Evolutionary conservation across 192 early-diverging fungal species (phyloP), one percentile per base, ranked within the genome.

Genomic region (Gaertneriomyces sp.): DNA sequence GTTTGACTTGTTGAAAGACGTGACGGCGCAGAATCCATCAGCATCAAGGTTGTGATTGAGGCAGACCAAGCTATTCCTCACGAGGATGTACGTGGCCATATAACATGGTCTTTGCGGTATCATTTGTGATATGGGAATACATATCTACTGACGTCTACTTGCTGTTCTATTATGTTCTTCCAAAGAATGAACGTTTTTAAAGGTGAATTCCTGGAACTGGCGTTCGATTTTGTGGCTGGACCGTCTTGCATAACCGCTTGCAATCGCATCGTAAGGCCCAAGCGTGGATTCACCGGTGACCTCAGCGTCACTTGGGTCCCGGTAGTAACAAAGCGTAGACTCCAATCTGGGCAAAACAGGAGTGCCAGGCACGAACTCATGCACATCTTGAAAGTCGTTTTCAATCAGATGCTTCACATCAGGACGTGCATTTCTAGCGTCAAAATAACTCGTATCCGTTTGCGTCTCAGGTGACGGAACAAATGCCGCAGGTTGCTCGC

Each of bases 401-500:
- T 62, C 19, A 41, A 89, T 91, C 7, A 92, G 74, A 0, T 89
- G 79, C 64, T 89, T 80, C 39, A 94, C 87, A 66, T 95, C 93
- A 7, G 88, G 87, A 39, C 91, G 81, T 59, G 80, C 80, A 60
- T 92, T 93, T 6, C 89, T 76, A 88, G 87, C 86, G 62, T 93
- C 92, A 80, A 95, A 95, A 72, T 96, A 96, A 66, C 92, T 93
- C 33, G 93, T 95, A 66, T 96, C 93, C 2, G 81, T 80, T n/a
- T 85, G 79, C 50, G 92, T 90, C 20, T 81, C 85, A 10, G 90
- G 89, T 33, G 79, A 78, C 14, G 93, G 93, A 7, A 95, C 83
- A 73, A 96, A 94, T 3, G 92, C 92, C 1, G 93, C 89, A 41
- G 85, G 79, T 69, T 87, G 86, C 63, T 89, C 84, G 4, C 88